Base-by-base conservation (phyloP, 2,329 filamentous ascomycete species). In the Huntiella bhutanensis region DNA sequence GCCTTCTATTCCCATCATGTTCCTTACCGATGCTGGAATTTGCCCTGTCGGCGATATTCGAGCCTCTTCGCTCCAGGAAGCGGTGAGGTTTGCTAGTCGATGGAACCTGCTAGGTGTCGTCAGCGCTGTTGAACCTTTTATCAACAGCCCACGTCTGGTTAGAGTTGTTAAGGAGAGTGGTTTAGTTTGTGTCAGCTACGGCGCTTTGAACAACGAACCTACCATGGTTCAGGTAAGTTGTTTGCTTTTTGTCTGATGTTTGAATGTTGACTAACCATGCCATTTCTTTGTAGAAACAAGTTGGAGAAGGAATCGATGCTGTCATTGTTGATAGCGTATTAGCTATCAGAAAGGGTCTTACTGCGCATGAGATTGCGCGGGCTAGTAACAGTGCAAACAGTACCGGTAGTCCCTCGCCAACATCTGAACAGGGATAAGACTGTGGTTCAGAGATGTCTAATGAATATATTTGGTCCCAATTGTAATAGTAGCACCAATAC, bases 101-200 rank as follows among this genome's bases (percentile, higher is more conserved):
- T 98, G 92, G 92, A 95, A 95, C 54, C 60, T 98, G 43, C 69
- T 96, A 3, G 91, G 91, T 4, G 81, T 98, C 49, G 91, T 98
- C 33, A 81, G 79, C 50, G 77, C 82, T n/a, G 84, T 85, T 0
- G 82, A 87, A 57, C 85, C 88, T 1, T 71, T 98, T 22, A 84
- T 94, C 47, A 80, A 85, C 54, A 91, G 85, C 56, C 92, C 92
- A 1, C 68, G 91, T 22, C 66, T 98, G 39, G 86, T 98, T 36
- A 79, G 75, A 55, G 87, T 95, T 16, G 87, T 98, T 12, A 96
- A 96, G 66, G 86, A 94, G 62, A 85, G 78, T 43, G 88, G 88
- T 4, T 63, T 98, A 51, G 85, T 98, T 2, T 98, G 91, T 58
- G 86, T 96, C 47, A 92, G 82, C 53, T 98, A 98, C 57, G 91